These are phyloP conservation scores for Lomentospora prolificans DNA, from an alignment of 2,329 filamentous ascomycete genomes.

Conservation along the genomic window DNA sequence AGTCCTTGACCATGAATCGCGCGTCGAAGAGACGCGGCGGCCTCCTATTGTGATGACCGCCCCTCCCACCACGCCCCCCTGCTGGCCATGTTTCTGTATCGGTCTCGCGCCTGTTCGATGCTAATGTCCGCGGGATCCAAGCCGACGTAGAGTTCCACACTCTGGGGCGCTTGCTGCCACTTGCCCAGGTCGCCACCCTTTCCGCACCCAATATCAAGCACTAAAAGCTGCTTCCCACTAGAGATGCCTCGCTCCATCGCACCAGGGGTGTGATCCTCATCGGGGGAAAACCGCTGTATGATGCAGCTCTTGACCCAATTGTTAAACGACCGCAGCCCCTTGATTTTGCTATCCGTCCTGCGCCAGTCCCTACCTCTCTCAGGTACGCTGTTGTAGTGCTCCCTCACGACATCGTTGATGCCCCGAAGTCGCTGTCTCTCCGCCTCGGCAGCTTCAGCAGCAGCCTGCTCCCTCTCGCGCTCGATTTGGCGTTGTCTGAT, in stretches of 20 bases:
- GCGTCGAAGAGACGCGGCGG: slow-evolving; percentile 63
- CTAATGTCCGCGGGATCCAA: slow-evolving; percentile 88
- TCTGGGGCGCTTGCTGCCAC: slow-evolving; percentile 89
- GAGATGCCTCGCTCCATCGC: slow-evolving; percentile 43
- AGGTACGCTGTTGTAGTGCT: slow-evolving; percentile 94
- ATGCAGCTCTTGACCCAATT: slow-evolving; percentile 98
- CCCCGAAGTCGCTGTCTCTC: slow-evolving; percentile 35
- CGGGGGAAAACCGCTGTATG: slow-evolving; percentile 90
- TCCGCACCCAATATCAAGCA: slow-evolving; percentile 91
- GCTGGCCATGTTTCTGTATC: slow-evolving; percentile 64
- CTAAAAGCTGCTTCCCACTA: slow-evolving; percentile 50
- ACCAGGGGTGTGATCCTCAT: slow-evolving; percentile 59
- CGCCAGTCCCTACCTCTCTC: slow-evolving; percentile 92
- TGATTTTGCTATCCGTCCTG: slow-evolving; percentile 88
- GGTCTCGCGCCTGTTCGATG: slow-evolving; percentile 79
- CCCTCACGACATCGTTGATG: slow-evolving; percentile 74
- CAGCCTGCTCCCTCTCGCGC: slow-evolving; percentile 35
- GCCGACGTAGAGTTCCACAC: slow-evolving; percentile 87
- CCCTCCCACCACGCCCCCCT: slow-evolving; percentile 47
- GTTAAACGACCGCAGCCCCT: slow-evolving; percentile 88
- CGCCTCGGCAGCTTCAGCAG: slow-evolving; percentile 24
- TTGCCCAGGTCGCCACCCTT: slow-evolving; percentile 94
- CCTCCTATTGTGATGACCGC: slow-evolving; percentile 35
- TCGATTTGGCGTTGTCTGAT: slow-evolving; percentile 55
- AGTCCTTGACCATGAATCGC: slow-evolving; percentile 85